Evolutionary conservation across 2,329 filamentous ascomycete genomes (phyloP), one percentile per base, ranked within the genome.

Genomic region (Fusarium aywerte): DNA sequence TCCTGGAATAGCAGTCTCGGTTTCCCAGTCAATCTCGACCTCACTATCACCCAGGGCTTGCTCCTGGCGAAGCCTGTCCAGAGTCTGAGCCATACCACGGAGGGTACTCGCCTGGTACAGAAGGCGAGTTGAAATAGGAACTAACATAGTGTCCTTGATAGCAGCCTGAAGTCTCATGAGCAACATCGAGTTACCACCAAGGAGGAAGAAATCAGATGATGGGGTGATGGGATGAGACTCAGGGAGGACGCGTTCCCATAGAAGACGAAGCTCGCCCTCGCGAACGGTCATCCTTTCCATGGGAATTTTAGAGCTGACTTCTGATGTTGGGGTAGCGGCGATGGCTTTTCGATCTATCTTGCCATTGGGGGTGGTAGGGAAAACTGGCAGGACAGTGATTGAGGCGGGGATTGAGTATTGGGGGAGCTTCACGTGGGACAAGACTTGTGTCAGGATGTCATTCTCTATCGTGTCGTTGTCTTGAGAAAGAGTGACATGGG

Each of bases 141-240:
- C 32, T 21, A 23, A 20, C 45, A 49, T 49, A 4, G 21, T 49
- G 29, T 58, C 42, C 27, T 25, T 45, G 8, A 58, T 58, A 15
- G 42, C 42, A 18, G 50, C 50, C 7, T 58, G 55, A 2, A 58
- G 55, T 27, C 56, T 58, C 39, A 58, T 58, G 4, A 58, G 32
- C 1, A 58, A 33, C 3, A 58, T 1, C 1, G 55, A 58, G 21
- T 53, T 58, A 20, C 55, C 55, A 12, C 55, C 55, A 23, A 56
- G 39, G n/a, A 25, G 27, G 11, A 58, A 58, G 27, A 58, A 58
- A 18, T 58, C 55, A 3, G 50, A 45, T 6, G 53, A 35, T 27
- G 55, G 32, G 7, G 20, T 12, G 4, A 56, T 33, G 5, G 13
- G 18, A 18, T 18, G 13, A 9, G 20, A 25, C 15, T 23, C 25